phyloP scores from a whole-genome alignment of 148 eudicot species.

The Camellia lanceoleosa region DNA sequence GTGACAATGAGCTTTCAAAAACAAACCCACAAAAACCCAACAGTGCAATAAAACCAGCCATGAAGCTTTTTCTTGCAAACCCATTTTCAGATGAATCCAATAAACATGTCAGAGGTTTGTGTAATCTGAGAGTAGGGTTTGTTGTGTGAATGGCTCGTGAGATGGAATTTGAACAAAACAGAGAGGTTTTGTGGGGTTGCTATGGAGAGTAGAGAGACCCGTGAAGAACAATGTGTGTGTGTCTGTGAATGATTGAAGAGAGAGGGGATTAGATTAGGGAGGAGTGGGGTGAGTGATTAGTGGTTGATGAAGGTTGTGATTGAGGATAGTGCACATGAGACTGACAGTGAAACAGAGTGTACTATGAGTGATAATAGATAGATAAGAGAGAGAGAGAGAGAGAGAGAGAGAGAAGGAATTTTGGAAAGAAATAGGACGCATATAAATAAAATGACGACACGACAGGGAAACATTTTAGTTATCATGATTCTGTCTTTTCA shows the following conservation, averaged over 20 bases:
- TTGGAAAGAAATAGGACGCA: background rate
- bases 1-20: slow-evolving; percentile 37
- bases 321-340: slow-evolving; percentile 31
- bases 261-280: slow-evolving; percentile 21
- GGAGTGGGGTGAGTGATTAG: slow-evolving; percentile 26
- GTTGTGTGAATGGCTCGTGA: slow-evolving; percentile 14
- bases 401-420: slow-evolving; percentile 14
- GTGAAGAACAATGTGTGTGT: too few species aligned
- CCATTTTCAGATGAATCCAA: slow-evolving; percentile 39
- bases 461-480: background rate
- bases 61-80: slow-evolving; percentile 27
- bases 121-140: background rate
- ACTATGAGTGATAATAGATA: background rate
- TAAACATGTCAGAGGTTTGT: slow-evolving; percentile 6
- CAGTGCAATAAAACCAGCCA: slow-evolving; percentile 39
- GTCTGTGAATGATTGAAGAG: too few species aligned
- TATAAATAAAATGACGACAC: background rate
- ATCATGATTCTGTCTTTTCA: too few species aligned
- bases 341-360: slow-evolving; percentile 31
- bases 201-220: background rate
- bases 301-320: slow-evolving; percentile 19
- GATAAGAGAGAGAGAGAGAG: slow-evolving; percentile 10
- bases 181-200: slow-evolving; percentile 3
- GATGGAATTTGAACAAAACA: slow-evolving; percentile 6
- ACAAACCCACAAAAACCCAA: slow-evolving; percentile 50